Evolutionary conservation across 75 land plant species (phyloP).

Genomic region (Chamaecyparis obtusa): DNA sequence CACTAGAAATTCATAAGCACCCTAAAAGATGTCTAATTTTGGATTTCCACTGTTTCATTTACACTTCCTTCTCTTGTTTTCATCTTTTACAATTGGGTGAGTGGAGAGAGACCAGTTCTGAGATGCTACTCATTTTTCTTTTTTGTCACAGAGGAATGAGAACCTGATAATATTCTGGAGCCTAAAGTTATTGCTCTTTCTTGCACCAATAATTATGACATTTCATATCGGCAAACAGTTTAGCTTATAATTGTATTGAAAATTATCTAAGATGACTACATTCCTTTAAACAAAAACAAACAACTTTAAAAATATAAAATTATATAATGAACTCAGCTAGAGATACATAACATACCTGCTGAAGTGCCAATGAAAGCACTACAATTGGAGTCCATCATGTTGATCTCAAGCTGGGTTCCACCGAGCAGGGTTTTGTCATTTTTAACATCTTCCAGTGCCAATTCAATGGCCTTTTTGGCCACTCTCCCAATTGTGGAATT

Average conservation of each 20-base stretch:
- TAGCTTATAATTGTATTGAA: neutral
- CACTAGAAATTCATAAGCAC: no score
- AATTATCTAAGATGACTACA: neutral
- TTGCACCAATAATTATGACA: neutral
- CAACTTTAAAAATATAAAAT: neutral
- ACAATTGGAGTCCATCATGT: slow-evolving; percentile 13
- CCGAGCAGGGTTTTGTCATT: slow-evolving; percentile 10
- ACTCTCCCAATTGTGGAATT: slow-evolving; percentile 16
- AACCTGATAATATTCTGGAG: neutral
- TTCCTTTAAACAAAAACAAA: neutral
- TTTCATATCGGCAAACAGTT: neutral
- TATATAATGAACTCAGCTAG: neutral
- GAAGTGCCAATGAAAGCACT: slow-evolving; percentile 19
- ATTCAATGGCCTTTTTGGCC: slow-evolving; percentile 17
- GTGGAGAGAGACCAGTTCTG: neutral
- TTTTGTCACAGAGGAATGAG: neutral
- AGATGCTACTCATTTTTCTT: neutral
- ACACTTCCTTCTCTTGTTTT: neutral
- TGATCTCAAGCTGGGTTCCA: slow-evolving; percentile 18
- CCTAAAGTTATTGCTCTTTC: neutral
- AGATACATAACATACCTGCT: slow-evolving; percentile 13
- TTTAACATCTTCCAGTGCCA: slow-evolving; percentile 21
- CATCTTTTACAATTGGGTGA: neutral
- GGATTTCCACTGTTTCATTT: neutral
- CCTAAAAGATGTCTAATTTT: no score